These are phyloP conservation scores for Penicillium corylophilum DNA, from an alignment of 2,329 filamentous ascomycete genomes.

Conservation along the genomic window DNA sequence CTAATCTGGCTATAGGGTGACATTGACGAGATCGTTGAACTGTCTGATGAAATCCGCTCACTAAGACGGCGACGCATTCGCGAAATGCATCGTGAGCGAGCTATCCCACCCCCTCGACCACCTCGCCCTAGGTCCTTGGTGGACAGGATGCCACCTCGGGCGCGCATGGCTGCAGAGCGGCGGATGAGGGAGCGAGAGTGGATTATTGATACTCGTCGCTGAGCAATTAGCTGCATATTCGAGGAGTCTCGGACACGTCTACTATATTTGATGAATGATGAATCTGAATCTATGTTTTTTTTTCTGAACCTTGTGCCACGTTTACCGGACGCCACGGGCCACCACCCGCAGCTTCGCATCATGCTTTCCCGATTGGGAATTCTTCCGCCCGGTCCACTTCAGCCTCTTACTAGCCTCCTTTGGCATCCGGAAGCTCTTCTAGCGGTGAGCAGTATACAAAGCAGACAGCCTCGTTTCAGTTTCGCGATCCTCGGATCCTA, in stretches of 20 bases:
- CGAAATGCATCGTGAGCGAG: conserved; percentile 55
- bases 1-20: conserved; percentile 64
- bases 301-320: neutral
- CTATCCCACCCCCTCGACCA: conserved; percentile 21
- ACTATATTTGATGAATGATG: neutral
- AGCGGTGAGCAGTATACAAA: neutral
- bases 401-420: neutral
- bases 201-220: conserved; percentile 20
- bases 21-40: conserved; percentile 75
- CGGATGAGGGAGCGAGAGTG: conserved; percentile 29
- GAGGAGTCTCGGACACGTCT: neutral
- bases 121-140: conserved; percentile 14
- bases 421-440: neutral
- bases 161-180: conserved; percentile 20
- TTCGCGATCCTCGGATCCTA: neutral
- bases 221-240: neutral
- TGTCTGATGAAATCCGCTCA: conserved; percentile 78
- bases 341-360: neutral
- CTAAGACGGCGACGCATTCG: conserved; percentile 59
- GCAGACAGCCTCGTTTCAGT: neutral
- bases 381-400: neutral
- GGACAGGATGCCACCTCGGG: conserved; percentile 20
- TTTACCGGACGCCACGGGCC: neutral
- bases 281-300: neutral
- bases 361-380: neutral